Conservation (phyloP, 73 alveolate genomes). For the Chromera velia region DNA sequence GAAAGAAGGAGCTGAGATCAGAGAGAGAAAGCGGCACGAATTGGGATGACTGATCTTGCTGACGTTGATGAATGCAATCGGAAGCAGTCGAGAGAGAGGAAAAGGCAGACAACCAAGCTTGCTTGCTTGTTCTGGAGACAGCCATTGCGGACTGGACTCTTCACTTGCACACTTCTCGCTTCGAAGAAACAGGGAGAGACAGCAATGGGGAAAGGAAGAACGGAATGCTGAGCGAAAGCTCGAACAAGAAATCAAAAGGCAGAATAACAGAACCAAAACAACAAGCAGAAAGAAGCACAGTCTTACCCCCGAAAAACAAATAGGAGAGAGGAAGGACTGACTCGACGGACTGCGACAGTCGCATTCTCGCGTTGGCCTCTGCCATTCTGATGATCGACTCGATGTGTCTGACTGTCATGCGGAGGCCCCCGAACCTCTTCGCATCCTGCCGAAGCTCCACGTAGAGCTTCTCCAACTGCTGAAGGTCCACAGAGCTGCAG, state of each 20-base stretch:
- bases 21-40: not conserved
- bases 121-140: too few relatives aligned
- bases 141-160: too few relatives aligned
- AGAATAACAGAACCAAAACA: too few relatives aligned
- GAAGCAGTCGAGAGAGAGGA: not conserved
- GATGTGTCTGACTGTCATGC: constrained; percentile 92
- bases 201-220: not conserved
- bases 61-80: not conserved
- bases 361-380: constrained; percentile 98
- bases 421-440: constrained; percentile 83
- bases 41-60: not conserved
- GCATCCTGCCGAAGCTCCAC: constrained; percentile 7
- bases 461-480: constrained; percentile 26
- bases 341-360: constrained; percentile 33
- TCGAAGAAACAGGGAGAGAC: not conserved
- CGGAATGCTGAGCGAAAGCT: not conserved
- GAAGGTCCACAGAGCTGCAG: constrained; percentile 4
- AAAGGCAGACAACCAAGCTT: not conserved
- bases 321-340: not conserved
- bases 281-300: too few relatives aligned
- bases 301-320: too few relatives aligned
- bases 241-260: too few relatives aligned
- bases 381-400: constrained; percentile 95
- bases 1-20: not conserved
- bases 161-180: not conserved